Evolutionary conservation across 2,329 filamentous ascomycete genomes (phyloP), one percentile per base, ranked within the genome.

Genomic region (Laburnicola sp.): DNA sequence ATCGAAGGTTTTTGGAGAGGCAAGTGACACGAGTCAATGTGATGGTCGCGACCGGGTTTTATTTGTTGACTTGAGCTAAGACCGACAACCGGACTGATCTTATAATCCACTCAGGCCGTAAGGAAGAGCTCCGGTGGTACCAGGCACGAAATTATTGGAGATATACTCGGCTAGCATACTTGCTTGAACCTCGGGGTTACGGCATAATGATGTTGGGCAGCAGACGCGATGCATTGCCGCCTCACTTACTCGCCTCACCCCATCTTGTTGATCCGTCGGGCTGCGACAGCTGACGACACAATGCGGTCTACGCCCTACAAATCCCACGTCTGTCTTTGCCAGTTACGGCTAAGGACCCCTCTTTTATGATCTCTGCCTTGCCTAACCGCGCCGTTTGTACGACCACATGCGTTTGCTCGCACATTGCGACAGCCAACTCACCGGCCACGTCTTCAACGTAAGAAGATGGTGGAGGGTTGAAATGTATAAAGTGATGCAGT

Each of bases 161-260:
- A 34, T 34, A 50, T 30, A 48, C 38, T 27, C 38, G 11, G 38
- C 23, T 26, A 9, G 38, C 37, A 30, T 11, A 34, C 22, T 23
- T 35, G 34, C 4, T 30, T 10, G 10, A 21, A n/a, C 11, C 22
- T 43, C 32, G 48, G 32, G 23, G 30, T 34, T 30, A 21, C 32
- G 34, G 48, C 21, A 34, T 9, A n/a, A 21, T 26, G 23, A 8
- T 35, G 48, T 50, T 50, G 48, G 48, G 48, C 42, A 41, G n/a
- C 42, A 25, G 10, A 40, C 22, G 41, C 38, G 45, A 28, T 40
- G 41, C 43, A 44, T 40, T 40, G 48, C 48, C 32, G 48, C 48
- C 41, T 50, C 48, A 50, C 41, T 50, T 25, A 22, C 32, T 31
- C 48, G 48, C 41, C 47, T 50, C 47, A 43, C 47, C 40, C 23